Conservation (phyloP, 768 basidiomycete genomes). For the Pisolithus microcarpus region DNA sequence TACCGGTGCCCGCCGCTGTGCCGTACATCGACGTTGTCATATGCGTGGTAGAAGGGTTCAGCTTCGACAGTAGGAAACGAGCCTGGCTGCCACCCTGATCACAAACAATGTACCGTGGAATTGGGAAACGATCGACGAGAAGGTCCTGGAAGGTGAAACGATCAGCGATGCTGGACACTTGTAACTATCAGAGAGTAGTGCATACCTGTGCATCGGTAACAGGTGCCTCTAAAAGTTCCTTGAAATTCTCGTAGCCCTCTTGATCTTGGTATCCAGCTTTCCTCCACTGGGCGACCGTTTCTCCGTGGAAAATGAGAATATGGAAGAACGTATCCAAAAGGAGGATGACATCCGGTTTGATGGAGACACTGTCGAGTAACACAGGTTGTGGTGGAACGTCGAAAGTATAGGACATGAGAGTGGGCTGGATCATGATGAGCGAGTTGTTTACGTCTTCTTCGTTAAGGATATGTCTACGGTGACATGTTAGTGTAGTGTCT, state of each 20-base stretch:
- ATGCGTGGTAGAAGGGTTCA: conserved; percentile 97
- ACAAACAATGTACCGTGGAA: conserved; percentile 96
- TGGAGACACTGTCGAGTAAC: conserved; percentile 93
- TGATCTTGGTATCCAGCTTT: conserved; percentile 98
- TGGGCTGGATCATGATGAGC: conserved; percentile 99
- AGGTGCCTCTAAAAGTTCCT: conserved; percentile 83
- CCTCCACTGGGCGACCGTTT: conserved; percentile 94
- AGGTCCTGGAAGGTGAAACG: conserved; percentile 56
- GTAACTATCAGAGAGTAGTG: not conserved
- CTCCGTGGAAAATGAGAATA: conserved; percentile 98
- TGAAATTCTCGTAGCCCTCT: conserved; percentile 98
- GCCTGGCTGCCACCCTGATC: conserved; percentile 98
- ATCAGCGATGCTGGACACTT: not conserved
- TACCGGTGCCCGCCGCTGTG: conserved; percentile 52
- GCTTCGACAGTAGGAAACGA: conserved; percentile 92
- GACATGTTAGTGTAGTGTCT: conserved; percentile 3
- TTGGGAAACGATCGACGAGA: conserved; percentile 90
- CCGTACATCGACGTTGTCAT: conserved; percentile 91
- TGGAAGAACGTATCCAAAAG: conserved; percentile 99
- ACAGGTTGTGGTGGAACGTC: conserved; percentile 90
- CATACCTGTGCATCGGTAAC: conserved; percentile 80
- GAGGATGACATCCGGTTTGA: conserved; percentile 93
- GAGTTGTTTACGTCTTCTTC: conserved; percentile 99
- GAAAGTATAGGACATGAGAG: conserved; percentile 96
- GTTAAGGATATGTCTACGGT: conserved; percentile 78